A percentile compares a stretch with the other conserved stretches of the same genome.
Conservation (phyloP, 2,329 filamentous ascomycete species). For the Cephalotrichum gorgonifer region DNA sequence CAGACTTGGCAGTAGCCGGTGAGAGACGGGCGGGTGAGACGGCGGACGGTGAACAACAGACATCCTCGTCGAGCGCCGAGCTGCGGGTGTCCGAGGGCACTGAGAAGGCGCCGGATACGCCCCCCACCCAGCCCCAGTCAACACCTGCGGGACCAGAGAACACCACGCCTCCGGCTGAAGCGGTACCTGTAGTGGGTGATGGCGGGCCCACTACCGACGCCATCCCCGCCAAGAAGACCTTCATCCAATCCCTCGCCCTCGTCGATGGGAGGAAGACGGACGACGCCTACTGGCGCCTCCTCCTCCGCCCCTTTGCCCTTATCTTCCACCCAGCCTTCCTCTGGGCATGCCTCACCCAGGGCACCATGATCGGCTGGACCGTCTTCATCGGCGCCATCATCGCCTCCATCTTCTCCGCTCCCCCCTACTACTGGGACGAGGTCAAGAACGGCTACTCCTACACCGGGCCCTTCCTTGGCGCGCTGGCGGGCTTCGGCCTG, state of each 20-base stretch:
- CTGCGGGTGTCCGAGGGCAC: background rate
- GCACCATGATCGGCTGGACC: conserved; percentile 88
- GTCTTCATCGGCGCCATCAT: conserved; percentile 82
- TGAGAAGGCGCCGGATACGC: background rate
- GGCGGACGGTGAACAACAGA: background rate
- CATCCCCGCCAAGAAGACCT: conserved; percentile 43
- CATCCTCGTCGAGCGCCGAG: background rate
- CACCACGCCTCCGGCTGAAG: background rate
- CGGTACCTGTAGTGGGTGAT: background rate
- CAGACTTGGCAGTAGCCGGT: conserved; percentile 46
- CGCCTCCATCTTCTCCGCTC: conserved; percentile 70
- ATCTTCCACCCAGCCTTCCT: conserved; percentile 78
- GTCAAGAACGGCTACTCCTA: conserved; percentile 80
- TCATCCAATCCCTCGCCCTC: conserved; percentile 47
- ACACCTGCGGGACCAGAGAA: background rate
- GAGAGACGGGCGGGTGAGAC: conserved; percentile 13
- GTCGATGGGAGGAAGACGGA: conserved; percentile 79
- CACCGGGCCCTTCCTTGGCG: conserved; percentile 75
- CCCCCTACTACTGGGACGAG: conserved; percentile 73
- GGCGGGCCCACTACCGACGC: background rate
- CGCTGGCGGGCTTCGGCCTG: conserved; percentile 66
- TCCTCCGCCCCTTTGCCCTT: conserved; percentile 69
- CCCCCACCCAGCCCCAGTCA: background rate
- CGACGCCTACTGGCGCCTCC: conserved; percentile 56
- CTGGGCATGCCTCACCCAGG: conserved; percentile 73